A percentile compares a stretch with the other conserved stretches of the same genome.
Evolutionary conservation across 768 basidiomycete species (phyloP).

Genomic region (Agaricus bisporus): DNA sequence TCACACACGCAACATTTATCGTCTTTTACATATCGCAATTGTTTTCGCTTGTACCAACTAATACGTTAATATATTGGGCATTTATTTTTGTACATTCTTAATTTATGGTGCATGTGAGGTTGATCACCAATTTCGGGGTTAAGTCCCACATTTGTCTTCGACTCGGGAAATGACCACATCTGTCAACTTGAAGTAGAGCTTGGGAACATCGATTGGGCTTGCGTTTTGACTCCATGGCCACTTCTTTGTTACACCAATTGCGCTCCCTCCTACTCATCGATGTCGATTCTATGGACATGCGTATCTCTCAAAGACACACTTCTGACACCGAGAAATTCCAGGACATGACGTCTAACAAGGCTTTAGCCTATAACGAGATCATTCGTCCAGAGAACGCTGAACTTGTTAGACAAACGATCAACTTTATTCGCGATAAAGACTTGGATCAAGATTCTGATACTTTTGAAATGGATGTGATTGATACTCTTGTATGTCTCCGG

Average conservation of each 20-base stretch:
- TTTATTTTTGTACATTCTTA: no score
- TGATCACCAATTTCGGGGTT: no score
- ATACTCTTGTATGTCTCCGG: slow-evolving; percentile 28
- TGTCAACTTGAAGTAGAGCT: no score
- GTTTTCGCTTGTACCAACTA: no score
- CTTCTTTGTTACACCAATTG: slow-evolving; percentile 25
- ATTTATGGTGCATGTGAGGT: no score
- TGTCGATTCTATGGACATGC: slow-evolving; percentile 45
- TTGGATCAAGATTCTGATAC: slow-evolving; percentile 13
- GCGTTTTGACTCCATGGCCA: neutral
- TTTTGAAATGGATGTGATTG: slow-evolving; percentile 28
- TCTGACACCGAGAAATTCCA: slow-evolving; percentile 22
- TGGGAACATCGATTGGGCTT: no score
- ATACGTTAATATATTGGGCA: no score
- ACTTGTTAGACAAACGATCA: slow-evolving; percentile 27
- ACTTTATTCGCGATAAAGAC: slow-evolving; percentile 18
- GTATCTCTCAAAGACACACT: slow-evolving; percentile 28
- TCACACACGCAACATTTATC: no score
- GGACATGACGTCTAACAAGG: slow-evolving; percentile 49
- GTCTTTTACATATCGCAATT: no score
- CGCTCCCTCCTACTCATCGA: slow-evolving; percentile 31
- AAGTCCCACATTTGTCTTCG: no score
- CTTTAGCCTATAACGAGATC: slow-evolving; percentile 32
- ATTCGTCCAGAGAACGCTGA: slow-evolving; percentile 23
- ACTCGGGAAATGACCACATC: no score